Conservation (phyloP, 164 flowering plant species). For the Nymphaea thermarum region DNA sequence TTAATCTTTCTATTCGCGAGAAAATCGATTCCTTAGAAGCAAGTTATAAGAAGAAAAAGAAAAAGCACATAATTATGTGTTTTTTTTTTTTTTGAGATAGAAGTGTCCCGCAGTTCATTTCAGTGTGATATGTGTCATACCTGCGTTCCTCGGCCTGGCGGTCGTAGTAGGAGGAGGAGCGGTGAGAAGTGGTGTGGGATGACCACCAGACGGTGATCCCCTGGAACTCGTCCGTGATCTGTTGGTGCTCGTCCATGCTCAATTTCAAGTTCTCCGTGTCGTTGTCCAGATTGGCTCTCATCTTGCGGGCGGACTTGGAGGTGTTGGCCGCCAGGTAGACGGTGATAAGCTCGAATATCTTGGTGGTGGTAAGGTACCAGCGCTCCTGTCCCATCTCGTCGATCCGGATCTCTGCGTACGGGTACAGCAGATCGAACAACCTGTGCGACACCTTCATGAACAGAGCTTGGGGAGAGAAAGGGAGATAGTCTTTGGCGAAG, state of each 20-base stretch:
- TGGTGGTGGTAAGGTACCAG: background rate
- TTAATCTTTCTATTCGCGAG: no score
- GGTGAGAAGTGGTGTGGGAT: background rate
- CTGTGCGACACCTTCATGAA: background rate
- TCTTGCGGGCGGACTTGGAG: background rate
- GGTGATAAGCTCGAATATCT: background rate
- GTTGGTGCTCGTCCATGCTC: background rate
- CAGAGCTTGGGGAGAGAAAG: background rate
- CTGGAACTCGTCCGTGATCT: background rate
- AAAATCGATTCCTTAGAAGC: no score
- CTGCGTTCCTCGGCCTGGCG: background rate
- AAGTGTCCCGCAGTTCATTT: background rate
- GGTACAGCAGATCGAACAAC: background rate
- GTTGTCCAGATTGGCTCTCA: background rate
- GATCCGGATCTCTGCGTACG: background rate
- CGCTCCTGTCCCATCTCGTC: background rate
- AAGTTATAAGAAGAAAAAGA: no score
- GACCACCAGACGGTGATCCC: background rate
- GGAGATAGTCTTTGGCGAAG: background rate
- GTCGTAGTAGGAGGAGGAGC: no score
- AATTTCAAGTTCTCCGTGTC: background rate
- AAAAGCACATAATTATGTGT: no score
- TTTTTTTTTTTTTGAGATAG: no score
- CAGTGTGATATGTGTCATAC: background rate
- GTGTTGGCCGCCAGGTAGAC: background rate